Percentiles rank a stretch among this genome's conserved stretches.
These are phyloP conservation scores for Arachis hypogaea DNA, from an alignment of 306 rosid genomes.

Conservation along the genomic window DNA sequence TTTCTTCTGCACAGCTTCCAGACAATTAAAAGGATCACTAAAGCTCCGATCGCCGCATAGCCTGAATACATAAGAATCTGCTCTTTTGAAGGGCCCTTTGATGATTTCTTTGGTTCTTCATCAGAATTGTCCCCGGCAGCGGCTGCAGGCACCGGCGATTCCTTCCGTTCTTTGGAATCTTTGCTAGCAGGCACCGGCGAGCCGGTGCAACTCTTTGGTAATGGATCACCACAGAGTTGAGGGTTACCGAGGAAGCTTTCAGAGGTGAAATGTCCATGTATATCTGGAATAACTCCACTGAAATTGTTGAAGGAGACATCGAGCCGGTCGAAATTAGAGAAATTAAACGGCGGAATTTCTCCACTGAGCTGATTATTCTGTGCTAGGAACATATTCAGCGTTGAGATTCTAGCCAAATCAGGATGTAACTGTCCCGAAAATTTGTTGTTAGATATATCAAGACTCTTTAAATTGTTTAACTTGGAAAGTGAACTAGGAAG, in stretches of 20 bases:
- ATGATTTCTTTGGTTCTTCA: background rate
- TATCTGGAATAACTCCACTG: constrained; percentile 54
- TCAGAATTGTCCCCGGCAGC: background rate
- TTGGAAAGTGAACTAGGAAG: constrained; percentile 65
- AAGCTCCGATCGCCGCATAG: constrained; percentile 56
- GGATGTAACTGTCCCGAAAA: constrained; percentile 60
- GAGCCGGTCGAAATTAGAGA: constrained; percentile 58
- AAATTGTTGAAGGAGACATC: constrained; percentile 67
- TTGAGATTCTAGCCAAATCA: constrained; percentile 62
- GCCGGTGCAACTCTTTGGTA: constrained; percentile 46
- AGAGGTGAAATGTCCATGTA: constrained; percentile 40
- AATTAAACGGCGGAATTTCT: constrained; percentile 55
- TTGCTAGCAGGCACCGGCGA: background rate
- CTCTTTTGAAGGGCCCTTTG: constrained; percentile 48
- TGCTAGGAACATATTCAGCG: constrained; percentile 61
- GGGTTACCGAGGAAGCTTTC: constrained; percentile 72
- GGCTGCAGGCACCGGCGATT: too few species aligned
- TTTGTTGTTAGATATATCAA: constrained; percentile 63
- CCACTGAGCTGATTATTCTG: constrained; percentile 64
- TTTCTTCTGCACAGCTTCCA: constrained; percentile 50
- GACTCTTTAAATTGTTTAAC: constrained; percentile 50
- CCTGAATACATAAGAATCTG: constrained; percentile 65
- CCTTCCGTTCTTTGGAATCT: background rate
- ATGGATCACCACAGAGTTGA: constrained; percentile 64
- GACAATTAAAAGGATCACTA: constrained; percentile 39